Base-by-base conservation (phyloP, 148 eudicot species). In the Fagopyrum homotropicum region DNA sequence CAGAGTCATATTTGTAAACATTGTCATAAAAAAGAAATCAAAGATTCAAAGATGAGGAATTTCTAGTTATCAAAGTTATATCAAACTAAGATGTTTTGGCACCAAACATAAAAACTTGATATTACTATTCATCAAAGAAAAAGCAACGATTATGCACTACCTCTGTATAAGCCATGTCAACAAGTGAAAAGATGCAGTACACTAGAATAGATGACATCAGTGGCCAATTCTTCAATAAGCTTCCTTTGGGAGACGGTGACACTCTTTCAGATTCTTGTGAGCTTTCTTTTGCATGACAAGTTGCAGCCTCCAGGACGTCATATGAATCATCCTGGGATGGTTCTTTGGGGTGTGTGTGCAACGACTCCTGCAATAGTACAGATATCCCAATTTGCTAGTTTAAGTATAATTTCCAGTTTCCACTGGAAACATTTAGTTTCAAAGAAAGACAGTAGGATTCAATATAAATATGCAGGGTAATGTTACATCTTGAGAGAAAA, bases 131-230 rank as follows among this genome's bases (percentile, higher is more conserved):
- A 6, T 60, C 66, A 22, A 22, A 61, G 57, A 61, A 0, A 26
- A 29, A 61, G 68, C 43, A 61, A 2, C 22, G 40, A 61, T 26
- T 29, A 4, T 3, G 35, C 15, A 26, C 8, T 83, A 93, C 98
- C 97, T 91, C 97, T 35, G 87, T 76, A 76, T 92, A 92, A 73
- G 97, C 98, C 90, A 94, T 92, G 77, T 94, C 98, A 78, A 91
- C 96, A 71, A 92, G 90, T 10, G 97, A 90, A 79, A 90, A 95
- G 74, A 92, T 73, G 60, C 98, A 89, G 57, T 90, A 95, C 68
- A 95, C 96, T 26, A 86, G 54, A 75, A 94, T 85, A 30, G 97
- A 89, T 54, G 98, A 92, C 89, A 95, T 95, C 73, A 95, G 75
- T 26, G 97, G 92, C 97, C 98, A 90, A 72, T 95, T 95, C 80